These are phyloP conservation scores for Termitomyces sp. DNA, from an alignment of 768 basidiomycete species.

Conservation along the genomic window DNA sequence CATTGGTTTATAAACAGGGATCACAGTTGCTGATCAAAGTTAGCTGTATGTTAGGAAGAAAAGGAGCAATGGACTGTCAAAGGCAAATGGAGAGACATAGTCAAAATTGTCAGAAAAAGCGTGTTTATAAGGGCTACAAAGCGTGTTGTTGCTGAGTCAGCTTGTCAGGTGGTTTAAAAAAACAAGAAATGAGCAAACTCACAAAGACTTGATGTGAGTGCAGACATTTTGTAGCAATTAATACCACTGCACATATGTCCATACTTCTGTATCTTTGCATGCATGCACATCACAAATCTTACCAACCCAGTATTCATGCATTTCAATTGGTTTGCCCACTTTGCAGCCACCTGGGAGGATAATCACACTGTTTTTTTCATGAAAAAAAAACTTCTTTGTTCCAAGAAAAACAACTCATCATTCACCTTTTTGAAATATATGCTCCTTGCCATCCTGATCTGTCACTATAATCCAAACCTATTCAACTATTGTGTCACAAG, in stretches of 20 bases:
- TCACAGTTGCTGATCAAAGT: conserved; percentile 24
- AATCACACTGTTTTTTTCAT: conserved; percentile 26
- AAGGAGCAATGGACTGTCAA: conserved; percentile 33
- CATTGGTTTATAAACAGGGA: conserved; percentile 30
- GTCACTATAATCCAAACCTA: conserved; percentile 12
- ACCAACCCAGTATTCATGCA: conserved; percentile 46
- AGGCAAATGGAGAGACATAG: conserved; percentile 36
- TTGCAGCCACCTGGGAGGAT: conserved; percentile 30
- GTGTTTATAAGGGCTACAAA: conserved; percentile 43
- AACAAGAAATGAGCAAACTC: not conserved
- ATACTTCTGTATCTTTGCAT: conserved; percentile 25
- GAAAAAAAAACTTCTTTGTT: not conserved
- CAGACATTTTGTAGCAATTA: conserved; percentile 48
- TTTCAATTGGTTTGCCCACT: conserved; percentile 21
- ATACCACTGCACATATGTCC: conserved; percentile 50
- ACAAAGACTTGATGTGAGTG: not conserved
- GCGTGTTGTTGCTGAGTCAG: conserved; percentile 27
- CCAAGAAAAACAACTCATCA: conserved; percentile 22
- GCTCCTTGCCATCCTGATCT: conserved; percentile 25
- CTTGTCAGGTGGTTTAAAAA: not conserved
- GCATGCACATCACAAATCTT: conserved; percentile 42
- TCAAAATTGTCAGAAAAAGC: conserved; percentile 45
- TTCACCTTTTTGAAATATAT: conserved; percentile 26
- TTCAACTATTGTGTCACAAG: not conserved
- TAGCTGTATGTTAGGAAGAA: not conserved